Evolutionary conservation across 2,329 filamentous ascomycete species (phyloP).

Genomic region (Trichophyton mentagrophytes): DNA sequence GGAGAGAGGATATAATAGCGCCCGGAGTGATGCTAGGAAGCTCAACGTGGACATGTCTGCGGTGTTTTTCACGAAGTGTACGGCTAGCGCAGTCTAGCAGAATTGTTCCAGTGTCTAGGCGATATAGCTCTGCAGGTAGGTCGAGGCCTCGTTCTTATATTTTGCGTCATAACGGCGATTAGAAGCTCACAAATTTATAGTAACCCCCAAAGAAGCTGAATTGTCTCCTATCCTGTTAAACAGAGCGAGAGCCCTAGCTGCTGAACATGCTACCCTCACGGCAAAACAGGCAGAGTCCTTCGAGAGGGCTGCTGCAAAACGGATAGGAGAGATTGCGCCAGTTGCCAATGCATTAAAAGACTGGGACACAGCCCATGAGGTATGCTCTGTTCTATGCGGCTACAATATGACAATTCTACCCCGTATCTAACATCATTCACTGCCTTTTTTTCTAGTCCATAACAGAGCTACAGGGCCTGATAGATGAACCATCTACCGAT

Average conservation of each 20-base stretch:
- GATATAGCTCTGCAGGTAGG: slow-evolving; percentile 7
- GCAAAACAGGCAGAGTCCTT: slow-evolving; percentile 42
- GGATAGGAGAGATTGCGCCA: slow-evolving; percentile 42
- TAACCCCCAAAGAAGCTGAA: neutral
- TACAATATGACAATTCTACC: neutral
- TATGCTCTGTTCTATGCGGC: slow-evolving; percentile 18
- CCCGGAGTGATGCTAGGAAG: slow-evolving; percentile 26
- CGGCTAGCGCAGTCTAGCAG: slow-evolving; percentile 21
- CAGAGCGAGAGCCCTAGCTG: slow-evolving; percentile 42
- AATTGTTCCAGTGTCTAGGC: slow-evolving; percentile 21
- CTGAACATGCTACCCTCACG: slow-evolving; percentile 44
- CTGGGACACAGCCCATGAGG: slow-evolving; percentile 47
- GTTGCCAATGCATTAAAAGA: slow-evolving; percentile 42
- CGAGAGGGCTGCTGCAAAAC: slow-evolving; percentile 44
- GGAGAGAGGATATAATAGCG: neutral
- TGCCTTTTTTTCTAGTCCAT: slow-evolving; percentile 34
- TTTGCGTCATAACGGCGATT: neutral
- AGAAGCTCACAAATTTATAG: neutral
- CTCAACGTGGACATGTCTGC: slow-evolving; percentile 36
- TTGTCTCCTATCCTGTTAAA: slow-evolving; percentile 44
- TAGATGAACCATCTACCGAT: slow-evolving; percentile 53
- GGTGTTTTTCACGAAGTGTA: slow-evolving; percentile 32
- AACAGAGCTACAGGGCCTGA: slow-evolving; percentile 60
- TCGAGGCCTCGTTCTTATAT: neutral
- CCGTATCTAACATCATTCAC: slow-evolving; percentile 7